A percentile compares a stretch with the other conserved stretches of the same genome.
phyloP scores from a whole-genome alignment of 2,329 filamentous ascomycete genomes.

The Cadophora malorum region DNA sequence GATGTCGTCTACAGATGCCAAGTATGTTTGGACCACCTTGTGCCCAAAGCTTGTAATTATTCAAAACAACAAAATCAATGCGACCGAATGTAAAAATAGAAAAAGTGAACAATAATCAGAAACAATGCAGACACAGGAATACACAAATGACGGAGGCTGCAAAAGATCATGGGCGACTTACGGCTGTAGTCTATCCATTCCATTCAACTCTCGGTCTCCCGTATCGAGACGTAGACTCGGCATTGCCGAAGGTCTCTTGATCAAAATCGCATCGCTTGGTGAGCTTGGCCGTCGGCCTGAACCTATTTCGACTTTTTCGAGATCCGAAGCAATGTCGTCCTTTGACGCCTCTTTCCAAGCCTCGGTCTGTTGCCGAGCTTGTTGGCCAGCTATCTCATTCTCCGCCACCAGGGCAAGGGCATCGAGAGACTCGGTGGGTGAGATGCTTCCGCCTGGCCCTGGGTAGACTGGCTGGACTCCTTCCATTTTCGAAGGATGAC shows the following conservation, averaged over 20 bases:
- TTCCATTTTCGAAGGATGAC: conserved; percentile 5
- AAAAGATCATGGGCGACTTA: conserved; percentile 29
- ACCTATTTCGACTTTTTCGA: neutral
- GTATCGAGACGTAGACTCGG: conserved; percentile 38
- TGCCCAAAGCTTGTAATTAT: neutral
- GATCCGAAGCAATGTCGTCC: neutral
- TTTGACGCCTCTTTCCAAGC: conserved; percentile 13
- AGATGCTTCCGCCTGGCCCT: conserved; percentile 27
- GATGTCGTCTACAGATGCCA: neutral
- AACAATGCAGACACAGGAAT: neutral
- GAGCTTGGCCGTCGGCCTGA: conserved; percentile 39
- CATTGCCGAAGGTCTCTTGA: conserved; percentile 38
- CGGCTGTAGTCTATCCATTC: conserved; percentile 27
- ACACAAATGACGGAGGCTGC: neutral
- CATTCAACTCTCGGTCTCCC: conserved; percentile 30
- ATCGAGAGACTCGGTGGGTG: conserved; percentile 38
- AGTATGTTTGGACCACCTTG: conserved; percentile 3
- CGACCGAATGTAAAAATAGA: neutral
- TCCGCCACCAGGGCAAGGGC: conserved; percentile 39
- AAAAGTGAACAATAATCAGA: neutral
- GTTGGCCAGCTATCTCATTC: conserved; percentile 29
- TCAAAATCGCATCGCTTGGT: conserved; percentile 45
- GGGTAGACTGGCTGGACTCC: conserved; percentile 7
- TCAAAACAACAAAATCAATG: neutral
- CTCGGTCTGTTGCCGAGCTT: conserved; percentile 17